phyloP scores from a whole-genome alignment of 805 yeast genomes.

The Kazachstania martiniae region DNA sequence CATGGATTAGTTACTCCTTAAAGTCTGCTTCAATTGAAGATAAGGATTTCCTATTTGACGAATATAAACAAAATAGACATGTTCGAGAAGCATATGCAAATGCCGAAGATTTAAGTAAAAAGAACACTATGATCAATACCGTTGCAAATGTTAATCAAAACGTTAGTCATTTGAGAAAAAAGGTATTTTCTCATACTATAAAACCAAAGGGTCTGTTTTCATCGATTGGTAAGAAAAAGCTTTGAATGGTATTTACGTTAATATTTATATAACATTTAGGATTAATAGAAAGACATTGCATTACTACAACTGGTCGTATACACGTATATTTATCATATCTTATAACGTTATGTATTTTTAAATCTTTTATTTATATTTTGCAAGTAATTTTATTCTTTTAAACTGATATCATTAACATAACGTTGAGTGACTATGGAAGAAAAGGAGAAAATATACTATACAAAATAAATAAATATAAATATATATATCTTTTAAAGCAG shows the following conservation, averaged over 20 bases:
- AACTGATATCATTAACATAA: too few species aligned
- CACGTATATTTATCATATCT: too few species aligned
- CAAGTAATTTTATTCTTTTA: too few species aligned
- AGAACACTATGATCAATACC: constrained; percentile 31
- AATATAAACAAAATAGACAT: constrained; percentile 36
- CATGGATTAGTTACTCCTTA: constrained; percentile 37
- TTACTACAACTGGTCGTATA: too few species aligned
- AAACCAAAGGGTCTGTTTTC: constrained; percentile 42
- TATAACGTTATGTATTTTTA: too few species aligned
- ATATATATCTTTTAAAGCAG: too few species aligned
- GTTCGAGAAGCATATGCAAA: constrained; percentile 59
- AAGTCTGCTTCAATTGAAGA: constrained; percentile 23
- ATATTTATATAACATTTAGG: neutral
- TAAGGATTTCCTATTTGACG: constrained; percentile 22
- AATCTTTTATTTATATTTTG: too few species aligned
- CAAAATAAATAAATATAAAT: too few species aligned
- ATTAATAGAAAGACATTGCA: too few species aligned
- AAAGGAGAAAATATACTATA: too few species aligned
- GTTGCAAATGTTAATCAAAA: constrained; percentile 35
- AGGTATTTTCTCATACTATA: constrained; percentile 41
- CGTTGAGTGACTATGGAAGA: too few species aligned
- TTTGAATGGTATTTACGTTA: neutral
- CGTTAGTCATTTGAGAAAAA: constrained; percentile 40
- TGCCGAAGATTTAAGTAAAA: constrained; percentile 35
- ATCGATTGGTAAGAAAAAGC: constrained; percentile 41